A percentile compares a stretch with the other conserved stretches of the same genome.
These are phyloP conservation scores for Aquilaria sinensis DNA, from an alignment of 345 rosid species.

Conservation along the genomic window DNA sequence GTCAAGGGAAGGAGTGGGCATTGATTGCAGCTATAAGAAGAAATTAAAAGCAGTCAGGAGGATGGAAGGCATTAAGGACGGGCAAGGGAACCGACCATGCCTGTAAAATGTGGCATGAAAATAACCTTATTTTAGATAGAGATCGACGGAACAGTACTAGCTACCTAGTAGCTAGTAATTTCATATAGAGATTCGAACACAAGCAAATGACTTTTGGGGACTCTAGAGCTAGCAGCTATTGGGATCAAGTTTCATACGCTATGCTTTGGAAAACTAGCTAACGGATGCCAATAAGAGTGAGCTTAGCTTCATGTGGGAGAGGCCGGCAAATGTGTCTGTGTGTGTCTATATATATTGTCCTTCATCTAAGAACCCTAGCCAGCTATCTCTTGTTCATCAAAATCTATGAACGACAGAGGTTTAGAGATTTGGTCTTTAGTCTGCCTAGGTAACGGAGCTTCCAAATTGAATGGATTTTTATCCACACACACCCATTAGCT, in stretches of 20 bases:
- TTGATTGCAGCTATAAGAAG: no score
- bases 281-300: slow-evolving; percentile 6
- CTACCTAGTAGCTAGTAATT: no score
- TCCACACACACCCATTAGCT: no score
- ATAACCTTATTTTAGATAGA: no score
- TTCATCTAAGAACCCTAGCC: slow-evolving; percentile 18
- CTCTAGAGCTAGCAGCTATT: background rate
- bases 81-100: no score
- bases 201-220: slow-evolving; percentile 23
- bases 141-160: no score
- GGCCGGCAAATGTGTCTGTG: background rate
- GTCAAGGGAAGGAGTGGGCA: no score
- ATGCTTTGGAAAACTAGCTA: slow-evolving; percentile 1
- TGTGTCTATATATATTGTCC: background rate
- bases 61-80: no score
- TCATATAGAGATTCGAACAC: slow-evolving; percentile 29
- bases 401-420: slow-evolving; percentile 10
- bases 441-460: no score
- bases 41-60: no score
- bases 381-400: slow-evolving; percentile 17
- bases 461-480: no score
- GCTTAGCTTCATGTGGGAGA: background rate
- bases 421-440: background rate
- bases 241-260: slow-evolving; percentile 19
- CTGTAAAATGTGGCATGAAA: background rate